Evolutionary conservation across 208 protist genomes (phyloP), one percentile per base, ranked within the genome.

Genomic region (Crithidia mellificae): DNA sequence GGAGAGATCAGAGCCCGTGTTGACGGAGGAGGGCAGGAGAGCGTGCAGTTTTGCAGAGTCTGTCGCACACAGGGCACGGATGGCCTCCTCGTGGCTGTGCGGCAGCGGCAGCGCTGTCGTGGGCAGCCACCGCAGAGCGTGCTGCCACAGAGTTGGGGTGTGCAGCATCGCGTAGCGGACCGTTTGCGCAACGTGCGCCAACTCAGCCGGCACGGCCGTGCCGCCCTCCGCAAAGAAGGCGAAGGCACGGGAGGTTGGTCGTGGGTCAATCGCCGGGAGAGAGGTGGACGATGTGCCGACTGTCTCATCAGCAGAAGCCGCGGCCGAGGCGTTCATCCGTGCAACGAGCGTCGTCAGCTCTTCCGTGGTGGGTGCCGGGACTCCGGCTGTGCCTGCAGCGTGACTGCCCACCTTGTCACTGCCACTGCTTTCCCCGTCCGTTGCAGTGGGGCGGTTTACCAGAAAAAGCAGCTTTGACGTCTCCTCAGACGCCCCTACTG

Each of bases 81-180:
- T 51, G 24, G 69, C 70, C 30, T 66, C 54, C 49, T 65, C 56
- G 50, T 90, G 84, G 32, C 38, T 43, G 47, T 77, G 65, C 22
- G 84, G 80, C 32, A 93, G 63, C 5, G 84, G 83, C 51, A 93
- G 61, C 8, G 74, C 43, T 2, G 68, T 14, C 32, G 39, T n/a
- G 4, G 84, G 80, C 24, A 93, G 75, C 76, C 72, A 87, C 46
- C 46, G 39, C 47, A 93, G 59, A n/a, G 87, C 84, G 11, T 72
- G 51, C 47, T 52, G 56, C 84, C 87, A 89, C 52, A 64, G 49
- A 12, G 14, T 25, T 0, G 73, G 50, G 0, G 61, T 81, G 50
- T 74, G 76, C 44, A 88, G 55, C 74, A 88, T 76, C 36, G 84
- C 77, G 73, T 88, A 89, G 32, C 84, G 84, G 20, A 80, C 77